Evolutionary conservation across 2,329 filamentous ascomycete species (phyloP).

Genomic region (Sclerotinia trifoliorum): DNA sequence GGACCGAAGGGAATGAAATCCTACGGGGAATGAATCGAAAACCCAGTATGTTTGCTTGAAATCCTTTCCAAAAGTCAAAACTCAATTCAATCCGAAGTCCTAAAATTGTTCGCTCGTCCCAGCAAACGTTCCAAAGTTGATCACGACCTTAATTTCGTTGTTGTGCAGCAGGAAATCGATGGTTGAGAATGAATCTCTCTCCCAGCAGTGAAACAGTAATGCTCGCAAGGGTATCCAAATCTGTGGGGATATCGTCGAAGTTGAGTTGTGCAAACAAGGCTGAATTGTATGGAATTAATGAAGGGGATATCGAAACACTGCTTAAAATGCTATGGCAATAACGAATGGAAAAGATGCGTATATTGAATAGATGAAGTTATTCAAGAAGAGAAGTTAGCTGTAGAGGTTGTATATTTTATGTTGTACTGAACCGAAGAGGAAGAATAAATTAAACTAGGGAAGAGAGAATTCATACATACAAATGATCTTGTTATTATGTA

Average conservation of each 20-base stretch:
- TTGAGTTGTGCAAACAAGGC: conserved; percentile 2
- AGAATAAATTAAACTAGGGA: neutral
- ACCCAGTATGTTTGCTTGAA: neutral
- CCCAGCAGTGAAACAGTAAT: conserved; percentile 5
- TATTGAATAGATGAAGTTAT: conserved; percentile 8
- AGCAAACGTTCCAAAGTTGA: conserved; percentile 5
- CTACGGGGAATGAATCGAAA: neutral
- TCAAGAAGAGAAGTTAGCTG: neutral
- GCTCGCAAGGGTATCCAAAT: conserved; percentile 11
- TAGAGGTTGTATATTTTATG: neutral
- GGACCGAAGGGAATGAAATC: neutral
- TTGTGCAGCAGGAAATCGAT: conserved; percentile 14
- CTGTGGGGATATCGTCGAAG: neutral
- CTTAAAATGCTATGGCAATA: neutral
- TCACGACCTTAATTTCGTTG: conserved; percentile 16
- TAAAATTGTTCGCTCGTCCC: conserved; percentile 7
- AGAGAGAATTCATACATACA: neutral
- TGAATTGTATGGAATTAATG: neutral
- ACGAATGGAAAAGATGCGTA: neutral
- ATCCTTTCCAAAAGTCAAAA: neutral
- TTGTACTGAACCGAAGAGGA: neutral
- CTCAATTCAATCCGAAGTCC: neutral
- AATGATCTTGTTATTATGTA: neutral
- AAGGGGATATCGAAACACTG: neutral
- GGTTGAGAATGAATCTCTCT: conserved; percentile 10